Evolutionary conservation across 1,284 basidiomycete genomes (phyloP).

Genomic region (Ganoderma lucidum): DNA sequence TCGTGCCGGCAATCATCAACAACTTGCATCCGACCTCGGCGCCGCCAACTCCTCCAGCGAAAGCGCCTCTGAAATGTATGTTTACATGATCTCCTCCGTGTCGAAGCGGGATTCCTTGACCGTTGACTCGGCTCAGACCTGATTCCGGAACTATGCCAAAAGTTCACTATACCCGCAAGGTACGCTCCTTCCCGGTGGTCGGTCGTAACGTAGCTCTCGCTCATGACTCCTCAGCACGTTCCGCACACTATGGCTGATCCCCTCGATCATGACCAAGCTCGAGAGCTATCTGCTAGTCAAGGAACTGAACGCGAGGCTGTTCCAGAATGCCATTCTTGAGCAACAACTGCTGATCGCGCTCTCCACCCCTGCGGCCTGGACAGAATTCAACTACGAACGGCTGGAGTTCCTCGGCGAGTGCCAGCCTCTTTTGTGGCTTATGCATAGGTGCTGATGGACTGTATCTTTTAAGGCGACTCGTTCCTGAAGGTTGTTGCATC

Average conservation of each 20-base stretch:
- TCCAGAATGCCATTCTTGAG: slow-evolving; percentile 67
- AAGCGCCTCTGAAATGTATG: slow-evolving; percentile 62
- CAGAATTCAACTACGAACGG: slow-evolving; percentile 81
- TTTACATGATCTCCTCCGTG: not conserved
- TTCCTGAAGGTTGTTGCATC: slow-evolving; percentile 83
- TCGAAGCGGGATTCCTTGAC: not conserved
- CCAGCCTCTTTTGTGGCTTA: not conserved
- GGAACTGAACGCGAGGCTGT: slow-evolving; percentile 76
- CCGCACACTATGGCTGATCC: slow-evolving; percentile 71
- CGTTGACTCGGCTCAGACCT: slow-evolving; percentile 54
- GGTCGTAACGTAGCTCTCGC: not conserved
- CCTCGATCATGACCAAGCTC: slow-evolving; percentile 73
- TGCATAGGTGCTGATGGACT: slow-evolving; percentile 12
- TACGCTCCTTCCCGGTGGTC: slow-evolving; percentile 38
- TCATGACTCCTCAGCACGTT: slow-evolving; percentile 55
- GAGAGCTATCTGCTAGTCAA: slow-evolving; percentile 78
- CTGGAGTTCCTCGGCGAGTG: slow-evolving; percentile 76
- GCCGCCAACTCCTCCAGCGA: slow-evolving; percentile 47
- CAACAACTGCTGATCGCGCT: slow-evolving; percentile 69
- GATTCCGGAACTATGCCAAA: slow-evolving; percentile 79
- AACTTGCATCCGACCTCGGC: slow-evolving; percentile 57
- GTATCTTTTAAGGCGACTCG: slow-evolving; percentile 66
- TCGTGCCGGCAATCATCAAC: slow-evolving; percentile 59
- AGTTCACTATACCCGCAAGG: slow-evolving; percentile 79
- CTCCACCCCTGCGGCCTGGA: slow-evolving; percentile 68